Conservation (phyloP, 2,329 filamentous ascomycete species). For the Peltaster fructicola region DNA sequence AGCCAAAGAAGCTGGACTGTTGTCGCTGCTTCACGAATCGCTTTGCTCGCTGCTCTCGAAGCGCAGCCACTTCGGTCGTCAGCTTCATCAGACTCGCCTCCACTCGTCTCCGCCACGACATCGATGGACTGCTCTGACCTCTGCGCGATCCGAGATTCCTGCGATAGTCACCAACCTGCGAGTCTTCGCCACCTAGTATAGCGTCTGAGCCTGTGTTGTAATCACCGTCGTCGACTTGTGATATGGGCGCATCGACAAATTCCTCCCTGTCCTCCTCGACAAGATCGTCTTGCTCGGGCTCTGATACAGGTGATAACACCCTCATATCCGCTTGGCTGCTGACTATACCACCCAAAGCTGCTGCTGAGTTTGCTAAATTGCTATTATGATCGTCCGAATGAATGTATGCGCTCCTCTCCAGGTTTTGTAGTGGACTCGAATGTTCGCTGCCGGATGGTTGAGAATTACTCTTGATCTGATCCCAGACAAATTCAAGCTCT, state of each 20-base stretch:
- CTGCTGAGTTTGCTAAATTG: conserved; percentile 14
- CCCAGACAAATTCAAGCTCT: conserved; percentile 98
- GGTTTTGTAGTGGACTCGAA: conserved; percentile 13
- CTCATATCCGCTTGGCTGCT: conserved; percentile 23
- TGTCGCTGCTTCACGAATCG: conserved; percentile 52
- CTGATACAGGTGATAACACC: conserved; percentile 70
- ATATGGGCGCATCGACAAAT: conserved; percentile 30
- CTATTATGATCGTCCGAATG: conserved; percentile 8
- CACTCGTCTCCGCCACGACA: conserved; percentile 60
- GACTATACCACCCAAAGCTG: conserved; percentile 10
- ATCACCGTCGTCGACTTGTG: conserved; percentile 23
- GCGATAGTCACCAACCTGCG: not conserved
- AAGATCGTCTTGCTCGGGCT: conserved; percentile 31
- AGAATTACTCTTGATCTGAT: conserved; percentile 71
- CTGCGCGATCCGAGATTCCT: not conserved
- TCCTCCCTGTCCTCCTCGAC: conserved; percentile 24
- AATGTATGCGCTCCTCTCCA: conserved; percentile 19
- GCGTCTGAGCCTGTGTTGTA: conserved; percentile 2
- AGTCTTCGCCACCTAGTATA: not conserved
- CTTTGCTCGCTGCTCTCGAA: conserved; percentile 75
- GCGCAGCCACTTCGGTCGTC: conserved; percentile 78
- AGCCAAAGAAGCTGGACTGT: conserved; percentile 46
- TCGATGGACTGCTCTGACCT: conserved; percentile 18
- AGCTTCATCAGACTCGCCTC: conserved; percentile 76
- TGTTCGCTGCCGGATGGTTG: conserved; percentile 15